Conservation (phyloP, 306 rosid species). For the Erythrophleum fordii region DNA sequence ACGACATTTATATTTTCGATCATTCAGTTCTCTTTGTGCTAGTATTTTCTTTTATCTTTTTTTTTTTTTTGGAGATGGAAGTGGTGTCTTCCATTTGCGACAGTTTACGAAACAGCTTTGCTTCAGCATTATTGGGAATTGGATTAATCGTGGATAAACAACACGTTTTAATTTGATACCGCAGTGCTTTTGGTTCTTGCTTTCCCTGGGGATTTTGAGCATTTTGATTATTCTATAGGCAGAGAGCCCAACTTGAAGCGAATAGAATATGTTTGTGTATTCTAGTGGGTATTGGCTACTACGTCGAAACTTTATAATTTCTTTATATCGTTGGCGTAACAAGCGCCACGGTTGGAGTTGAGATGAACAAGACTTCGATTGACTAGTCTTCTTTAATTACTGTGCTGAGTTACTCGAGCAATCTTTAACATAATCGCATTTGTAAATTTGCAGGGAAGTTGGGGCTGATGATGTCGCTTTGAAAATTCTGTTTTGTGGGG, state of each 20-base stretch:
- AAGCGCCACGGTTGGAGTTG: neutral
- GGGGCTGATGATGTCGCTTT: constrained; percentile 74
- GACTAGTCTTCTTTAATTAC: neutral
- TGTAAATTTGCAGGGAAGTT: constrained; percentile 63
- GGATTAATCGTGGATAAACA: neutral
- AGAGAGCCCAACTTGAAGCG: neutral
- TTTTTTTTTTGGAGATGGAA: neutral
- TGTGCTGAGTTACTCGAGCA: neutral
- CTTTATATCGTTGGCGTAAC: neutral
- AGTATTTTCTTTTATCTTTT: too few relatives aligned
- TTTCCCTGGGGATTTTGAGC: neutral
- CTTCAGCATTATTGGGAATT: neutral
- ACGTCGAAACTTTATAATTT: neutral
- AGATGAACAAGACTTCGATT: neutral
- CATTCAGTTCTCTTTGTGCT: neutral
- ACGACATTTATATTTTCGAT: neutral
- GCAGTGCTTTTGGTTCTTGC: neutral
- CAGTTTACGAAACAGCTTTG: neutral
- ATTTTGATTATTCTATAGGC: neutral
- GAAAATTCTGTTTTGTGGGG: constrained; percentile 78
- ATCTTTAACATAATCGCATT: neutral
- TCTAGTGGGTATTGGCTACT: neutral
- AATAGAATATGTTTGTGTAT: neutral
- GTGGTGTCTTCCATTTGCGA: neutral
- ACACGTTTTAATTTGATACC: neutral